Conservation (phyloP, 2,329 filamentous ascomycete species). For the Trichoderma sp. region DNA sequence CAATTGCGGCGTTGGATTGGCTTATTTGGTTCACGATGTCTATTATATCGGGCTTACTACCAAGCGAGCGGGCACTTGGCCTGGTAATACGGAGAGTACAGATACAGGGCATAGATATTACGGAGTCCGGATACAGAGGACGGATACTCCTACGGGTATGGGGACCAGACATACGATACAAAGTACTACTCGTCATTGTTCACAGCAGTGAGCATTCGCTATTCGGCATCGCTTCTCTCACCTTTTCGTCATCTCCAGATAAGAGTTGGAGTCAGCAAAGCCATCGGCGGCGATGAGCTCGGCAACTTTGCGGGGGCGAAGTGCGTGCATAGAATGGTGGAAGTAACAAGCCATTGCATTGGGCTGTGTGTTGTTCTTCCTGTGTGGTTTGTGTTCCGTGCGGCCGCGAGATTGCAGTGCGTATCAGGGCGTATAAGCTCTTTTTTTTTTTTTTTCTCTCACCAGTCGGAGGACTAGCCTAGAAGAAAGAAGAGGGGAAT, state of each 20-base stretch:
- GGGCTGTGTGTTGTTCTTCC: background rate
- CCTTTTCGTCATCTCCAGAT: background rate
- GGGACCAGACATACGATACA: background rate
- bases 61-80: background rate
- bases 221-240: background rate
- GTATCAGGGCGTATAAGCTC: background rate
- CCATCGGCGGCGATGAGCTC: slow-evolving; percentile 9
- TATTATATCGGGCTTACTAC: background rate
- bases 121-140: background rate
- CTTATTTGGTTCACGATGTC: background rate
- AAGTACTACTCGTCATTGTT: background rate
- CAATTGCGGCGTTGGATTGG: background rate
- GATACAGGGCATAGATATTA: background rate
- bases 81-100: background rate
- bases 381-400: background rate
- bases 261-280: background rate
- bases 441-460: background rate
- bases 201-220: background rate
- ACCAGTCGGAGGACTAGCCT: background rate
- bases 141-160: background rate
- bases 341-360: background rate
- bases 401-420: slow-evolving; percentile 1
- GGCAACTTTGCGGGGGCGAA: slow-evolving; percentile 12
- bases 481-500: background rate
- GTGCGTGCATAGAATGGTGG: slow-evolving; percentile 8